phyloP scores from a whole-genome alignment of 2,329 filamentous ascomycete species.

The Bertia moriformis region DNA sequence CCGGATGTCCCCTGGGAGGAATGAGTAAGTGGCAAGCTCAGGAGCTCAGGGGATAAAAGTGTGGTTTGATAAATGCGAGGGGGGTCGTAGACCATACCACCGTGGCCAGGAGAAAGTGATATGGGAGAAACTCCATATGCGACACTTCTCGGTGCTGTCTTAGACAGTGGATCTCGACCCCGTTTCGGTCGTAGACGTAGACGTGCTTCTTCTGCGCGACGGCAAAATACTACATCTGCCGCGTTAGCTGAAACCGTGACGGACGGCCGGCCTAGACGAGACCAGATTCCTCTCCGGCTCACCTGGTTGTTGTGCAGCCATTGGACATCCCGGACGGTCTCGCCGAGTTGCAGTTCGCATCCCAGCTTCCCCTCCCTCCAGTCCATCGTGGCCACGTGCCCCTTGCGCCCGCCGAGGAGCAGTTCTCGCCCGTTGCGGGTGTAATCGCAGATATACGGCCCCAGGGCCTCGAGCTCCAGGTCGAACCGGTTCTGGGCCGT shows the following conservation, averaged over 20 bases:
- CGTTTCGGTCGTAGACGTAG: constrained; percentile 87
- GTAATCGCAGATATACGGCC: constrained; percentile 81
- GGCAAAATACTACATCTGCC: no score
- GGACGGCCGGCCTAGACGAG: no score
- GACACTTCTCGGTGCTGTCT: constrained; percentile 82
- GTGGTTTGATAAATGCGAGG: not conserved
- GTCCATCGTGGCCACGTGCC: constrained; percentile 91
- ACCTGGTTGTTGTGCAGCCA: constrained; percentile 93
- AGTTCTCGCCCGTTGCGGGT: constrained; percentile 77
- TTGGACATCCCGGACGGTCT: constrained; percentile 76
- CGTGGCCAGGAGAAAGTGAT: constrained; percentile 85
- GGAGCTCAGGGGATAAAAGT: not conserved
- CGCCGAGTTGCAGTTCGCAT: constrained; percentile 78
- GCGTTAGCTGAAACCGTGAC: no score
- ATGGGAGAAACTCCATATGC: constrained; percentile 89
- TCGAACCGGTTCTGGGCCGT: constrained; percentile 90
- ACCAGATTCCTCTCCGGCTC: no score
- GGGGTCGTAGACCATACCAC: constrained; percentile 45
- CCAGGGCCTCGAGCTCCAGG: constrained; percentile 65
- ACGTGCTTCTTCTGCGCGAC: constrained; percentile 93
- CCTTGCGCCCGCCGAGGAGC: constrained; percentile 75
- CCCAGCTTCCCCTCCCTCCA: constrained; percentile 85
- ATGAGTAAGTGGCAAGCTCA: not conserved
- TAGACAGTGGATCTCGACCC: constrained; percentile 83
- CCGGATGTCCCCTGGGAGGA: constrained; percentile 56